Base-by-base conservation (phyloP, 176 grass and related monocot genomes). In the Pharus latifolius region DNA sequence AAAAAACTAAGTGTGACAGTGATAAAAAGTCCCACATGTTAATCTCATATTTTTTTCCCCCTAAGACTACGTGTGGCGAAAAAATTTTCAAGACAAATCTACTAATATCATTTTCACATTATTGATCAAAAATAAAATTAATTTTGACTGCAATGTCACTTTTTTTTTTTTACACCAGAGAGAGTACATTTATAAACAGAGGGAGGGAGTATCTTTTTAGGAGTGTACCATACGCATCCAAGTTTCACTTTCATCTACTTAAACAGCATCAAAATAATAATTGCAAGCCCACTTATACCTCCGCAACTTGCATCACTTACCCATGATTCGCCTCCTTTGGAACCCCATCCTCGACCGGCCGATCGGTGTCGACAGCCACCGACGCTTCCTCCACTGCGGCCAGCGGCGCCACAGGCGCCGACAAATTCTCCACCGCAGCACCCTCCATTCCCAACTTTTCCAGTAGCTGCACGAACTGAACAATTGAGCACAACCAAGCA, bases 301-400 rank as follows among this genome's bases (percentile, higher is more conserved):
- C 28, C 29, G 22, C 67, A 61, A 63, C 37, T 60, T 7, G 32
- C 58, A 56, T 77, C 20, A 2, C 69, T 77, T 83, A 94, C 90
- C 22, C 83, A 5, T 83, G 52, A 74, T 80, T 81, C 53, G 71
- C 65, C 29, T 80, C 76, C 57, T 83, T 63, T 7, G 27, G 79
- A 28, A 20, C 24, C 27, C 54, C 35, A 49, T 89, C 71, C 49
- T 86, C 72, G 26, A 81, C 40, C 46, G 3, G 60, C 72, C 77
- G 80, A 77, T 84, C 70, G 33, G 25, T 12, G 30, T 65, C 62
- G 7, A 20, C 35, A 63, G 72, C 23, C 25, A 49, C 65, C 10
- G 53, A 23, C 48, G 57, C n/a, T 35, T 73, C 41, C 50, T 89
- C 76, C 48, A 55, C 79, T 40, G 33, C 45, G 24, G 66, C 75